phyloP scores from a whole-genome alignment of 257 asterid genomes.

The Solanum sejunctum region DNA sequence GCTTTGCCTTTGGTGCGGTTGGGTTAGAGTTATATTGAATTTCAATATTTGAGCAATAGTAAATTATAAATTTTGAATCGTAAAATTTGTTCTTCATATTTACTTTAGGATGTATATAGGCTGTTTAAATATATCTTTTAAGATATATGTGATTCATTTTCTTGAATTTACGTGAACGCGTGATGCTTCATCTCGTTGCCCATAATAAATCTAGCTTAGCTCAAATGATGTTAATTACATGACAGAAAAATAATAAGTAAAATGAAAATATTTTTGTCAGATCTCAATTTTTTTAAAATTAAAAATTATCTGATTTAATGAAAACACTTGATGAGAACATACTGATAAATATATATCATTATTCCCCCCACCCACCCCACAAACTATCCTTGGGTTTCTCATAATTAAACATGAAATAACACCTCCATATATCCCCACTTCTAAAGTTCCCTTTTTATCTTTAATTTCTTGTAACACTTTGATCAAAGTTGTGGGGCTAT shows the following conservation, averaged over 20 bases:
- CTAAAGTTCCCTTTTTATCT: not conserved
- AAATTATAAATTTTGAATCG: not conserved
- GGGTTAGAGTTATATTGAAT: not conserved
- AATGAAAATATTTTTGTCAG: no score
- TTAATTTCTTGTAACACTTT: not conserved
- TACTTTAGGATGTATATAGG: not conserved
- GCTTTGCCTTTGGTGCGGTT: not conserved
- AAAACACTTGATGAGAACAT: not conserved
- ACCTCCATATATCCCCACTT: not conserved
- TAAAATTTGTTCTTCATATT: not conserved
- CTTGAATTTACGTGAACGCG: no score
- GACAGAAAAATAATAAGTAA: no score
- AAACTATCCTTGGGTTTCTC: slow-evolving; percentile 11
- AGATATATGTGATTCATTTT: no score
- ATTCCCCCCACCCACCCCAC: not conserved
- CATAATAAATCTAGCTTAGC: no score
- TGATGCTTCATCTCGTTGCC: no score
- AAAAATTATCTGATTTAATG: not conserved
- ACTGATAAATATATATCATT: not conserved
- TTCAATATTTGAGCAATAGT: not conserved
- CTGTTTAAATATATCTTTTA: no score
- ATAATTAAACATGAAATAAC: slow-evolving; percentile 21
- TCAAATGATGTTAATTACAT: no score
- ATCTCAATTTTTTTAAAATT: no score
- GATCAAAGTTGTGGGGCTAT: not conserved